Conservation (phyloP, 2,329 filamentous ascomycete species). For the Microascus cirrosus region DNA sequence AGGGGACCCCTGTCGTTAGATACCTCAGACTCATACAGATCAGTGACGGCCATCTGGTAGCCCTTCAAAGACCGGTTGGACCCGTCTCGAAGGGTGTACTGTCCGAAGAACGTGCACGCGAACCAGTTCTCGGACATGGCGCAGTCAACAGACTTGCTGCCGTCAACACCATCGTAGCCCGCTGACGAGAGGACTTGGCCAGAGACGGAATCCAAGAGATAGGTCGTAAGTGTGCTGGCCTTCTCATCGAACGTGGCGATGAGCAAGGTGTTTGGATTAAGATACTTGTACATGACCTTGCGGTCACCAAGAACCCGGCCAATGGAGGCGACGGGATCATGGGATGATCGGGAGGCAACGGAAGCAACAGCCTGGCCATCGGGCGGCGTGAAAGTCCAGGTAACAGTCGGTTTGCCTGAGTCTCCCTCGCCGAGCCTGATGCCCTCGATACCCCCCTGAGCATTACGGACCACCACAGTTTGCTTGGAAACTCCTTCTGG, state of each 20-base stretch:
- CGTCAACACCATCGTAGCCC: slow-evolving; percentile 63
- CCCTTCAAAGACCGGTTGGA: slow-evolving; percentile 56
- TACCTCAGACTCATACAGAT: slow-evolving; percentile 78
- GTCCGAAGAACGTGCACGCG: slow-evolving; percentile 65
- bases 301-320: slow-evolving; percentile 87
- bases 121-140: slow-evolving; percentile 93
- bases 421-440: slow-evolving; percentile 35
- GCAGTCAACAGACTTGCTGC: slow-evolving; percentile 61
- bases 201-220: slow-evolving; percentile 77
- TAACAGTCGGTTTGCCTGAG: slow-evolving; percentile 30
- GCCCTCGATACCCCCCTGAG: slow-evolving; percentile 40
- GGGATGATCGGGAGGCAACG: slow-evolving; percentile 56
- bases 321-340: slow-evolving; percentile 89
- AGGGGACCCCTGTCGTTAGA: slow-evolving; percentile 79
- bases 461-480: slow-evolving; percentile 40
- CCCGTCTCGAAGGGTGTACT: slow-evolving; percentile 43
- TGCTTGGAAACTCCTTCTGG: slow-evolving; percentile 37
- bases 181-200: slow-evolving; percentile 67
- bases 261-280: slow-evolving; percentile 77
- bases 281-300: slow-evolving; percentile 92
- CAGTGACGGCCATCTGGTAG: slow-evolving; percentile 74
- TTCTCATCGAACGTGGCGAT: slow-evolving; percentile 56
- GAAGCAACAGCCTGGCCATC: slow-evolving; percentile 55
- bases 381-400: slow-evolving; percentile 66
- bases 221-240: slow-evolving; percentile 53